phyloP scores from a whole-genome alignment of 495 filamentous ascomycete species.

The Letharia lupina region DNA sequence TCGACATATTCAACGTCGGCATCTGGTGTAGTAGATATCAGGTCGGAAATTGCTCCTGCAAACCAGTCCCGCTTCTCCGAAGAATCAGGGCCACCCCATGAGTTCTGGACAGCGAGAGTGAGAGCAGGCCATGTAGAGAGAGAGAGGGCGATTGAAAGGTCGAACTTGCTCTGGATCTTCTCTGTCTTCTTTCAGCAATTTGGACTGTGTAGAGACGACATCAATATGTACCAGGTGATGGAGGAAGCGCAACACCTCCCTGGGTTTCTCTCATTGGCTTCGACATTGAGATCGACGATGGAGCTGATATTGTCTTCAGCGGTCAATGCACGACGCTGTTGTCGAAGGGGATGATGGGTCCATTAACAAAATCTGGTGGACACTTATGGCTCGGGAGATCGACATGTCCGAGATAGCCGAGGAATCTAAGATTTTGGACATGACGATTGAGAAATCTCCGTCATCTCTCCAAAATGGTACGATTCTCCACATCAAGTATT shows the following conservation, averaged over 20 bases:
- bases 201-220: not conserved
- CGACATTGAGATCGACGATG: not conserved
- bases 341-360: not conserved
- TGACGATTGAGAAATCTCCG: not conserved
- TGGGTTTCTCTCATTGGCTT: not conserved
- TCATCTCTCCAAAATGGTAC: too few species aligned
- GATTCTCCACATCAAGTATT: too few species aligned
- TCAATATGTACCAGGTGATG: slow-evolving; percentile 18
- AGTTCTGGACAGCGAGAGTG: slow-evolving; percentile 72
- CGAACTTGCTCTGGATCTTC: slow-evolving; percentile 50
- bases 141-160: slow-evolving; percentile 69
- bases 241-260: slow-evolving; percentile 25
- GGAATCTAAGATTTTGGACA: not conserved
- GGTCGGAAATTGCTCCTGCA: slow-evolving; percentile 76
- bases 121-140: slow-evolving; percentile 81
- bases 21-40: slow-evolving; percentile 61
- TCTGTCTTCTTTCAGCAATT: slow-evolving; percentile 20
- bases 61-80: slow-evolving; percentile 93
- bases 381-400: slow-evolving; percentile 7
- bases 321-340: not conserved
- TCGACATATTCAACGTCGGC: slow-evolving; percentile 80
- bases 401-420: not conserved
- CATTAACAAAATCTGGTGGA: not conserved
- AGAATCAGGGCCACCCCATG: slow-evolving; percentile 82
- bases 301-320: slow-evolving; percentile 1